Conservation (phyloP, 2,329 filamentous ascomycete species). For the Emydomyces testavorans region DNA sequence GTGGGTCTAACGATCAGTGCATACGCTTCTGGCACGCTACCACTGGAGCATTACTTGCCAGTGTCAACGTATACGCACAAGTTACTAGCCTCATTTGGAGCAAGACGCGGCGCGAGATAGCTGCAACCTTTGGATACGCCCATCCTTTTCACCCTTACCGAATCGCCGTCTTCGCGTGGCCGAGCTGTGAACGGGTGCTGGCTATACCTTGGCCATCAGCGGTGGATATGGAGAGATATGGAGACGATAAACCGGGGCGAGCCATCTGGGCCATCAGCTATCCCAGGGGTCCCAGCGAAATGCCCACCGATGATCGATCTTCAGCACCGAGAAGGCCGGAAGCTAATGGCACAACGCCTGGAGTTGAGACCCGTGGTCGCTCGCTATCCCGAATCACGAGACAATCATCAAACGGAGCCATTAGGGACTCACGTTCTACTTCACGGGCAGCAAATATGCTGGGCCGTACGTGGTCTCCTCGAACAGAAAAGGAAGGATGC, state of each 20-base stretch:
- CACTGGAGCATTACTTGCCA: slow-evolving; percentile 73
- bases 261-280: slow-evolving; percentile 84
- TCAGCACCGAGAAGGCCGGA: background rate
- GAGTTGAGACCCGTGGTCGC: background rate
- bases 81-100: slow-evolving; percentile 91
- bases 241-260: slow-evolving; percentile 24
- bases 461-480: slow-evolving; percentile 44
- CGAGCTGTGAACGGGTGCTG: slow-evolving; percentile 73
- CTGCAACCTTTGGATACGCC: slow-evolving; percentile 85
- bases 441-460: slow-evolving; percentile 32
- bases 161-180: slow-evolving; percentile 91
- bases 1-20: slow-evolving; percentile 85
- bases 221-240: slow-evolving; percentile 23
- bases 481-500: slow-evolving; percentile 60
- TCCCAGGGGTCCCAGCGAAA: slow-evolving; percentile 48
- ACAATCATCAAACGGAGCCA: background rate
- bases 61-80: slow-evolving; percentile 84
- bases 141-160: slow-evolving; percentile 80
- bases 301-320: background rate
- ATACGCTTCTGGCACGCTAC: slow-evolving; percentile 91
- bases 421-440: background rate
- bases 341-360: background rate
- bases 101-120: slow-evolving; percentile 71
- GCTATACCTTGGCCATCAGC: slow-evolving; percentile 70
- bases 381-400: background rate